phyloP scores from a whole-genome alignment of 2,329 filamentous ascomycete species.

The Botrytis elliptica region DNA sequence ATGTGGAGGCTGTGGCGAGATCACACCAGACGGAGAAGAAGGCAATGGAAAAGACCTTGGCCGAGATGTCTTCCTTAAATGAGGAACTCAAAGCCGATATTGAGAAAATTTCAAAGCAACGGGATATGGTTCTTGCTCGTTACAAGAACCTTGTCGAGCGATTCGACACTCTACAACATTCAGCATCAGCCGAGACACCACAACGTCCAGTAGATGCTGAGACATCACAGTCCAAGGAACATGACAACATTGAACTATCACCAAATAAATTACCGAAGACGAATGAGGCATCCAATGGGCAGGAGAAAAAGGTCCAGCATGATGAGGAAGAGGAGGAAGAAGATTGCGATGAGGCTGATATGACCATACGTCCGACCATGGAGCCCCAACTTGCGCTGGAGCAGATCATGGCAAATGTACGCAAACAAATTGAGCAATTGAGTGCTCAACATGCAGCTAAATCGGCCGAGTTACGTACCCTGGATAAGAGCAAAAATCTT shows the following conservation, averaged over 20 bases:
- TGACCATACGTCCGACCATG: constrained; percentile 14
- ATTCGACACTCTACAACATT: constrained; percentile 3
- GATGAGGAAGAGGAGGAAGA: not conserved
- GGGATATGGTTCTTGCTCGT: constrained; percentile 9
- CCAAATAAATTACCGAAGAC: not conserved
- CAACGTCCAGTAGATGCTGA: not conserved
- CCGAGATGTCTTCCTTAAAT: not conserved
- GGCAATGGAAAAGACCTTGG: not conserved
- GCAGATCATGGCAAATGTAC: constrained; percentile 6
- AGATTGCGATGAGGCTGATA: not conserved
- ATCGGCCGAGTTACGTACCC: not conserved
- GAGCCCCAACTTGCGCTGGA: constrained; percentile 9
- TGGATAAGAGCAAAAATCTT: constrained; percentile 17
- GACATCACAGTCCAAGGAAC: not conserved
- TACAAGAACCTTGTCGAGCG: constrained; percentile 13
- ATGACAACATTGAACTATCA: not conserved
- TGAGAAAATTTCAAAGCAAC: constrained; percentile 9
- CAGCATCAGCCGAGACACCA: not conserved
- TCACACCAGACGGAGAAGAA: not conserved
- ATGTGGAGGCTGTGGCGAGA: not conserved
- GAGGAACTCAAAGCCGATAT: not conserved
- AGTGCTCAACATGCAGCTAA: constrained; percentile 13
- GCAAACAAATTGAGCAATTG: constrained; percentile 12
- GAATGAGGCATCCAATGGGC: not conserved
- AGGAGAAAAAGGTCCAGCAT: not conserved